Conservation (phyloP, 2,329 filamentous ascomycete genomes). For the Beauveria australis region DNA sequence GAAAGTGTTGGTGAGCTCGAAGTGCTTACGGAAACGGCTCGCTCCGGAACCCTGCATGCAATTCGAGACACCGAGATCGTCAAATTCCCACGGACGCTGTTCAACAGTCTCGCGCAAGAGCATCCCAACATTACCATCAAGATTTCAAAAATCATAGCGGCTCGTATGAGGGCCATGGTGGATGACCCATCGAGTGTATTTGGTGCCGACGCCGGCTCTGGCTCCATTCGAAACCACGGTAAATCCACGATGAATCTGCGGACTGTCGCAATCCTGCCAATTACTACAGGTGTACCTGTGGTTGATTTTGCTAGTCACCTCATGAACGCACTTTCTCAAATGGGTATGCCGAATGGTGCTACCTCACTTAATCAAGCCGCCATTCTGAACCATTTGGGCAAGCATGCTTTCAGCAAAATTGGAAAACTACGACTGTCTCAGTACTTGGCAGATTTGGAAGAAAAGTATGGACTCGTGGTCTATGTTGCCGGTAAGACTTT, state of each 20-base stretch:
- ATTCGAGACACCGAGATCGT: conserved; percentile 95
- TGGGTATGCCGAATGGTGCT: conserved; percentile 81
- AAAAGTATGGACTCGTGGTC: conserved; percentile 91
- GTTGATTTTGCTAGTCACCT: conserved; percentile 89
- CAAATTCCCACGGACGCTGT: conserved; percentile 89
- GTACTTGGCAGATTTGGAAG: conserved; percentile 91
- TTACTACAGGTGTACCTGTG: conserved; percentile 85
- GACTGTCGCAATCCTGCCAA: conserved; percentile 85
- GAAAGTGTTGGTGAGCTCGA: conserved; percentile 97
- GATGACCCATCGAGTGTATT: conserved; percentile 68
- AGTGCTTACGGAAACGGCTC: conserved; percentile 85
- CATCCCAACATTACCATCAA: conserved; percentile 98
- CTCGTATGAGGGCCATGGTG: conserved; percentile 81
- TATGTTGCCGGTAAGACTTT: conserved; percentile 68
- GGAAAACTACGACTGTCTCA: conserved; percentile 93
- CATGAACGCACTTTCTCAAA: conserved; percentile 79
- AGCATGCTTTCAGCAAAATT: conserved; percentile 95
- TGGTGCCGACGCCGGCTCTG: conserved; percentile 55
- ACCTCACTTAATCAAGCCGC: conserved; percentile 89
- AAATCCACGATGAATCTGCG: conserved; percentile 87
- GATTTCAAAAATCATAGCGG: conserved; percentile 96
- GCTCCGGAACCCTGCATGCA: conserved; percentile 87
- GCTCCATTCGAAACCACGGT: conserved; percentile 43
- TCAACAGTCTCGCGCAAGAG: conserved; percentile 95
- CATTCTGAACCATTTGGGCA: conserved; percentile 88